A percentile compares a stretch with the other conserved stretches of the same genome.
These are phyloP conservation scores for Mrakia frigida DNA, from an alignment of 768 basidiomycete genomes.

Conservation along the genomic window DNA sequence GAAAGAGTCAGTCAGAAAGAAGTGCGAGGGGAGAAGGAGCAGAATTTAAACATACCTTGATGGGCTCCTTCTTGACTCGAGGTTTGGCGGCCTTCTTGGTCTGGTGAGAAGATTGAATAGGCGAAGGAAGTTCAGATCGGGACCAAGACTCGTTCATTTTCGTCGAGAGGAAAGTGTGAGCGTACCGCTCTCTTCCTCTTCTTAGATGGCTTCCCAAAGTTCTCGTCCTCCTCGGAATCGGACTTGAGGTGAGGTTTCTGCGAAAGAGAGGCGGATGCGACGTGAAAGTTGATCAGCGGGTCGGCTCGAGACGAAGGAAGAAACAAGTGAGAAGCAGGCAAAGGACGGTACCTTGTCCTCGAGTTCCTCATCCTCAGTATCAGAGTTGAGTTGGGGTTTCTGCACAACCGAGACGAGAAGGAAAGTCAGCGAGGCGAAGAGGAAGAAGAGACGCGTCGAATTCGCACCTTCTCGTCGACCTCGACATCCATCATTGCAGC, in stretches of 20 bases:
- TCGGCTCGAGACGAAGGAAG: too few relatives aligned
- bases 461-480: not conserved
- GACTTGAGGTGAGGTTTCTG: slow-evolving; percentile 5
- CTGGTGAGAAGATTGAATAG: not conserved
- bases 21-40: not conserved
- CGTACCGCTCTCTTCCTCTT: not conserved
- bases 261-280: not conserved
- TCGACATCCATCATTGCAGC: not conserved
- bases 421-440: too few relatives aligned
- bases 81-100: not conserved
- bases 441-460: not conserved
- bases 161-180: not conserved
- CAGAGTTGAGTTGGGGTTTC: not conserved
- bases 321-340: not conserved
- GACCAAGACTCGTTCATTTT: not conserved
- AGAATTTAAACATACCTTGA: not conserved
- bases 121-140: not conserved
- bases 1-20: not conserved
- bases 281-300: not conserved
- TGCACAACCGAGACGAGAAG: not conserved
- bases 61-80: not conserved
- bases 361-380: not conserved
- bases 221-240: not conserved
- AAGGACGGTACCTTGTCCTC: not conserved
- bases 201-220: not conserved